phyloP scores from a whole-genome alignment of 2,329 filamentous ascomycete species.

The Xylaria polymorpha region DNA sequence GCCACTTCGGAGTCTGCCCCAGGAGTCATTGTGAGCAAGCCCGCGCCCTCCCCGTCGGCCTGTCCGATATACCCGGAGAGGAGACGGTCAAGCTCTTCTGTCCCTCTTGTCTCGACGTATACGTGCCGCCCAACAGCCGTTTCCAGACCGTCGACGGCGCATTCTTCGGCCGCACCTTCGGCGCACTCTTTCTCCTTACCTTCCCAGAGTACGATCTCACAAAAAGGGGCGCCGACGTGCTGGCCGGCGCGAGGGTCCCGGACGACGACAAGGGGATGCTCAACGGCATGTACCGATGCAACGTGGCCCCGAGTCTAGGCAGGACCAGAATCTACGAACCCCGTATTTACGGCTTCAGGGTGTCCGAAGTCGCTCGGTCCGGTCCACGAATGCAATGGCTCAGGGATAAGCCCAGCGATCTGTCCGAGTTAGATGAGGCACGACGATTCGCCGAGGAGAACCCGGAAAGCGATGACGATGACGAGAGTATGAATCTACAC shows the following conservation, averaged over 20 bases:
- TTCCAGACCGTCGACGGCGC: conserved; percentile 98
- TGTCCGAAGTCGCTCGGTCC: conserved; percentile 88
- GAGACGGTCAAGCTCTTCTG: conserved; percentile 99
- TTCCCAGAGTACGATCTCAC: conserved; percentile 95
- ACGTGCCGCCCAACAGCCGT: conserved; percentile 94
- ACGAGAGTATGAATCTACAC: conserved; percentile 62
- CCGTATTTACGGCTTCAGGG: conserved; percentile 95
- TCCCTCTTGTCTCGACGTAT: conserved; percentile 95
- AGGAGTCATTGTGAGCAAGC: conserved; percentile 91
- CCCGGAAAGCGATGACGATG: conserved; percentile 66
- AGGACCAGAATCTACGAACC: conserved; percentile 89
- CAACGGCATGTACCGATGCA: conserved; percentile 88
- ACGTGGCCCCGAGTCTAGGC: conserved; percentile 89
- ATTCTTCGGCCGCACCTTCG: conserved; percentile 98
- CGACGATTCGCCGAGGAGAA: conserved; percentile 64
- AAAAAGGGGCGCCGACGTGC: conserved; percentile 72
- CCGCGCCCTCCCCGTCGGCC: conserved; percentile 90
- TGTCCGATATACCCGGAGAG: conserved; percentile 93
- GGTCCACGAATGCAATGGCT: conserved; percentile 98
- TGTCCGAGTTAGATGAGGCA: conserved; percentile 87
- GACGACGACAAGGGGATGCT: conserved; percentile 67
- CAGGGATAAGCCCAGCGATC: conserved; percentile 81
- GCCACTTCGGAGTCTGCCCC: conserved; percentile 96
- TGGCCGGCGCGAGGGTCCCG: conserved; percentile 56
- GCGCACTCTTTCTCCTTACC: conserved; percentile 96